Evolutionary conservation across 352 stramenopile species (phyloP).

Genomic region (Plasmopara muralis): DNA sequence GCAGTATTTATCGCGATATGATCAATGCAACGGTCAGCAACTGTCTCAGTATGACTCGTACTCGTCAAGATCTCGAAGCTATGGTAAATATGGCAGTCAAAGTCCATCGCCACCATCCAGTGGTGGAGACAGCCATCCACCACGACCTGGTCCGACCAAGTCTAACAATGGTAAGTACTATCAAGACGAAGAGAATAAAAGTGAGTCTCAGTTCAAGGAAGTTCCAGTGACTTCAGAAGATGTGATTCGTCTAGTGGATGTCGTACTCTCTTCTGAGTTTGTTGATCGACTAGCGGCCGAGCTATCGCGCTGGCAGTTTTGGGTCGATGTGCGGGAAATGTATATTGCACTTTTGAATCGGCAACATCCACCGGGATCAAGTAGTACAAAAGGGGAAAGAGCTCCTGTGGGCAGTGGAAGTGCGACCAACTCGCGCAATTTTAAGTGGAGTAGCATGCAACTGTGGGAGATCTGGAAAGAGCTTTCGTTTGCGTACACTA

Average conservation of each 20-base stretch:
- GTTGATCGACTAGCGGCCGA: constrained; percentile 55
- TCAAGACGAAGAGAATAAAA: constrained; percentile 31
- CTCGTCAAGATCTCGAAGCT: constrained; percentile 16
- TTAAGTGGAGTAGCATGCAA: constrained; percentile 78
- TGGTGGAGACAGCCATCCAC: constrained; percentile 22
- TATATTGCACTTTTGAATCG: constrained; percentile 54
- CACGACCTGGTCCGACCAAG: constrained; percentile 4
- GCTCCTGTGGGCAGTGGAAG: constrained; percentile 20
- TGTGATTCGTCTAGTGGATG: constrained; percentile 67
- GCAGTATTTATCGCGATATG: constrained; percentile 23
- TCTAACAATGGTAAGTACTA: constrained; percentile 17
- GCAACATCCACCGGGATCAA: constrained; percentile 19
- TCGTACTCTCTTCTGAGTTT: constrained; percentile 66
- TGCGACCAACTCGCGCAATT: constrained; percentile 43
- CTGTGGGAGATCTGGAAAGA: constrained; percentile 83
- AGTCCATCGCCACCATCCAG: constrained; percentile 28
- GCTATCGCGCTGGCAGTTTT: constrained; percentile 75
- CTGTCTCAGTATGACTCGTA: constrained; percentile 15
- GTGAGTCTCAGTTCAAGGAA: constrained; percentile 41
- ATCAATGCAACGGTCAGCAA: constrained; percentile 11
- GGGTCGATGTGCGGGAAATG: constrained; percentile 69
- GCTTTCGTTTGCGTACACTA: constrained; percentile 72
- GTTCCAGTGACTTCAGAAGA: constrained; percentile 65
- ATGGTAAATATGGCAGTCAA: constrained; percentile 26
- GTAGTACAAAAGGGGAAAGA: constrained; percentile 8